Base-by-base conservation (phyloP, 345 rosid species). In the Geranium rotundifolium region DNA sequence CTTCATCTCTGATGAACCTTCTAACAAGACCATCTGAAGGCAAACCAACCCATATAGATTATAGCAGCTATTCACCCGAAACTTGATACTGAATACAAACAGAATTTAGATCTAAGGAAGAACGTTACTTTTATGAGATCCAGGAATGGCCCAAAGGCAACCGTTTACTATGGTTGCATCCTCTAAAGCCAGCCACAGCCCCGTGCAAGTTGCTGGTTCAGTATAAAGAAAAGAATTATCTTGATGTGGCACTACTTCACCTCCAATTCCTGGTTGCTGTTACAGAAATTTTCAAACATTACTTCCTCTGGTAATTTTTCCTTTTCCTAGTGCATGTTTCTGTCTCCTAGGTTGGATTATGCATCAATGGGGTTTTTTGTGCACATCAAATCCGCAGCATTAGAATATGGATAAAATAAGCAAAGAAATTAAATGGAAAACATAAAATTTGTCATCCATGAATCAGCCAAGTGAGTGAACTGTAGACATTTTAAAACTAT, bases 221-320 rank as follows among this genome's bases (percentile, higher is more conserved):
- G 99, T 90, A 72, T 83, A 81, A 23, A 93, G 83, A 67, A 90
- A 93, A 5, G 99, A 86, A 41, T 86, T 90, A 66, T 93, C 97
- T 78, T 93, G 97, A 76, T 90, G 96, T 17, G 97, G 97, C 63
- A 79, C 86, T 59, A 93, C 99, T 79, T 90, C 99, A 5, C 96
- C 96, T 76, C 96, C 96, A 63, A 93, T 93, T 41, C 97, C 96
- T 17, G 97, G 97, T 93, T 93, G 99, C 97, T 88, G 87, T 52
- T 19, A 41, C 58, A 31, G 70, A 63, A 37, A 61, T 20, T 57
- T 14, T 57, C 14, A 46, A 46, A 46, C 27, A 46, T 46, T 46
- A 46, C 15, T 3, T 3, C 52, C 41, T 8, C 41, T 8, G 41
- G 27, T 23, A 23, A 0, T 34, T 34, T 34, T 34, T 34, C 10